Percentiles rank a stretch among this genome's conserved stretches.
These are phyloP conservation scores for Salvia splendens DNA, from an alignment of 257 asterid genomes.

Conservation along the genomic window DNA sequence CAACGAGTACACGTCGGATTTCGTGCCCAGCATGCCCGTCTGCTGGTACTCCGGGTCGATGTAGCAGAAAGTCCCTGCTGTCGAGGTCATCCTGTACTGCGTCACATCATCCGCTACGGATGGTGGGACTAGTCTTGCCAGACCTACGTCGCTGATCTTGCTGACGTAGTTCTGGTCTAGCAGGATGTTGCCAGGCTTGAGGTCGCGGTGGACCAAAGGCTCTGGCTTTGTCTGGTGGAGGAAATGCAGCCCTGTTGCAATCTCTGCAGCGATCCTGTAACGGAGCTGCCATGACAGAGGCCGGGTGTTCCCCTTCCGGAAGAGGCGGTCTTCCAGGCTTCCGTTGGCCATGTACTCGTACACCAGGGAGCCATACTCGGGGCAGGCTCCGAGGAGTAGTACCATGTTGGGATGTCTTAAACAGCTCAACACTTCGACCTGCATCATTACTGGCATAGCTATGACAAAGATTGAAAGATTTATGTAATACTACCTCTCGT, in stretches of 20 bases:
- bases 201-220: too few relatives aligned
- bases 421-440: slow-evolving; percentile 85
- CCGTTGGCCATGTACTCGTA: slow-evolving; percentile 88
- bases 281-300: slow-evolving; percentile 80
- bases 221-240: slow-evolving; percentile 93
- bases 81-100: slow-evolving; percentile 74
- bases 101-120: slow-evolving; percentile 67
- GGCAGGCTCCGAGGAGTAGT: slow-evolving; percentile 85
- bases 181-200: too few relatives aligned
- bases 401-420: slow-evolving; percentile 91
- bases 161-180: too few relatives aligned
- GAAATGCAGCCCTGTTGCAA: slow-evolving; percentile 73
- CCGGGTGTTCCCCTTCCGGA: slow-evolving; percentile 44
- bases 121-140: slow-evolving; percentile 83
- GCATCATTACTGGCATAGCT: neutral
- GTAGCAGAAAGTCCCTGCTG: slow-evolving; percentile 89
- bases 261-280: slow-evolving; percentile 78
- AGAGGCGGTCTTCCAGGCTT: slow-evolving; percentile 77
- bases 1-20: slow-evolving; percentile 79
- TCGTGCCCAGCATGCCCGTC: slow-evolving; percentile 84
- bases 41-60: slow-evolving; percentile 94
- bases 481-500: too few relatives aligned
- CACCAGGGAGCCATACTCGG: slow-evolving; percentile 80
- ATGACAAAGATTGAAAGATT: too few relatives aligned
- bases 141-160: too few relatives aligned